Base-by-base conservation (phyloP, 805 yeast genomes). In the Cyberlindnera meyerae region DNA sequence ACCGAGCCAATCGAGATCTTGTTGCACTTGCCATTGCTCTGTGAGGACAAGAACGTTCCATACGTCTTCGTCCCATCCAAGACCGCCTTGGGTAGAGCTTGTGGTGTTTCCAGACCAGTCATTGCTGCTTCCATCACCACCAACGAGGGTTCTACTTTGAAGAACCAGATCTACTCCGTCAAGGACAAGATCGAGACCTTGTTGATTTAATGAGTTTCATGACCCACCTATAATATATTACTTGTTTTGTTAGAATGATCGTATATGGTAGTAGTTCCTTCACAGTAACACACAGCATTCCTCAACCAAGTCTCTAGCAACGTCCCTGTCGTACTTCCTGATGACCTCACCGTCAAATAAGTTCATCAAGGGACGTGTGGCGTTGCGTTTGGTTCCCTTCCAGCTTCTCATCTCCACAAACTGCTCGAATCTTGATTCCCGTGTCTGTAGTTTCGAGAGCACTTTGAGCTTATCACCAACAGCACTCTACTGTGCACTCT, bases 101-200 rank as follows among this genome's bases (percentile, higher is more conserved):
- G 98, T 74, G 99, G 99, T 73, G 98, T 93, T 48, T 87, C 97
- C 40, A 85, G 99, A 78, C 97, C 97, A 52, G 99, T 93, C 44
- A 90, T 93, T 64, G 95, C 98, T 62, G 97, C 97, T 49, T 83
- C 95, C 47, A 93, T 93, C 63, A 93, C 99, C 64, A 79, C 97
- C 52, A 93, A 93, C 72, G 99, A 93, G 62, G 95, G 96, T 58
- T 88, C 97, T 55, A 84, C 96, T 60, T 85, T 93, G 73, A 88
- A 88, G 78, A 86, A 73, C 77, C 97, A 90, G 77, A 86, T 93
- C 71, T 88, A 84, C 70, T 85, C 85, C 62, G 88, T 90, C 70
- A 93, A 93, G 86, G 97, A 93, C 75, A 89, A 90, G 84, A 90
- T 93, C 68, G 99, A 93, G 75, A 86, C 96, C 55, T 78, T 93